Conservation (phyloP, 2,329 filamentous ascomycete species). For the Dactylonectria macrodidyma region DNA sequence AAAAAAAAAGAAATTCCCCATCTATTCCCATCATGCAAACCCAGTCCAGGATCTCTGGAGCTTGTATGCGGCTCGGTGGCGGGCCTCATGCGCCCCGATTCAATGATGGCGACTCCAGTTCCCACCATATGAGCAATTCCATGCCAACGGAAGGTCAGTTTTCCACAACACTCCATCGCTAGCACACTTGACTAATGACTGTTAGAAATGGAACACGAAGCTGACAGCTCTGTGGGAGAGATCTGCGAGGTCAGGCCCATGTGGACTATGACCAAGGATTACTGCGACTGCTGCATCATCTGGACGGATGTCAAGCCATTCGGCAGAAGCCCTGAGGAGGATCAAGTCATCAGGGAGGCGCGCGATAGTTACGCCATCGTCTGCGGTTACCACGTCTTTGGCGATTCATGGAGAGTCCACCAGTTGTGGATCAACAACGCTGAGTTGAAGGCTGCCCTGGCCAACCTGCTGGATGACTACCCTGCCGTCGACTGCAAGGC, state of each 20-base stretch:
- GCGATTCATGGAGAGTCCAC: background rate
- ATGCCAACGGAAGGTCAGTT: background rate
- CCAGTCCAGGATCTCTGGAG: no score
- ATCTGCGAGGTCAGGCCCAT: background rate
- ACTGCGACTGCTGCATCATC: background rate
- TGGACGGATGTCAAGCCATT: background rate
- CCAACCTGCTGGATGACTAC: background rate
- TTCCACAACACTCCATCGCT: background rate
- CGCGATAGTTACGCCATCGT: background rate
- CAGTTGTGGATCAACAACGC: conserved; percentile 26
- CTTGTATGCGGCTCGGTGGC: no score
- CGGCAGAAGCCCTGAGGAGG: background rate
- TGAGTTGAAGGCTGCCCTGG: background rate
- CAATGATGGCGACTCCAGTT: no score
- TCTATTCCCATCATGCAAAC: no score
- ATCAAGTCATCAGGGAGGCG: background rate
- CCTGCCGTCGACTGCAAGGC: background rate
- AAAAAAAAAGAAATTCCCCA: no score
- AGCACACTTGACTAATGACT: background rate
- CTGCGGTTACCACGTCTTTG: background rate
- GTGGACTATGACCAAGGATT: background rate
- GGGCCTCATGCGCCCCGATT: no score
- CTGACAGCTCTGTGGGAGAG: background rate
- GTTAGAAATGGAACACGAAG: background rate
- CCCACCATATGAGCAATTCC: no score